These are phyloP conservation scores for Paraurostyla sp. DNA, from an alignment of 73 alveolate genomes.

Conservation along the genomic window DNA sequence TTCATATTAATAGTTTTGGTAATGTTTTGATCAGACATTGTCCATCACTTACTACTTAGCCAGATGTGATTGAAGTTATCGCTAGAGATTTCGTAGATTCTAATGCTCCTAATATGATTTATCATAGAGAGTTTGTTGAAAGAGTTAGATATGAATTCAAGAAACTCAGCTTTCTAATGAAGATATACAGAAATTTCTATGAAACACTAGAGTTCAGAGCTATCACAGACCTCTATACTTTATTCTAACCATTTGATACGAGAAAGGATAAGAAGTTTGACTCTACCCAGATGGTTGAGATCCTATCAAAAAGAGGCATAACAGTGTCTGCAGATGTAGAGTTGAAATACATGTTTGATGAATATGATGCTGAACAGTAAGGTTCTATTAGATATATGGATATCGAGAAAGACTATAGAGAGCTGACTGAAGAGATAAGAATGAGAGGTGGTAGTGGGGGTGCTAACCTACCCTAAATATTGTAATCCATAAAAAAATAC, in stretches of 20 bases:
- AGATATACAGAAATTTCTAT: slow-evolving; percentile 14
- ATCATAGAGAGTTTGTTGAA: neutral
- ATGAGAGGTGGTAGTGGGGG: neutral
- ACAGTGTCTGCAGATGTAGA: neutral
- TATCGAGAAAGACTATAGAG: slow-evolving; percentile 37
- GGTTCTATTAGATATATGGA: slow-evolving; percentile 6
- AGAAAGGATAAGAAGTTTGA: neutral
- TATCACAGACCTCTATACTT: neutral
- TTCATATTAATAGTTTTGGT: neutral
- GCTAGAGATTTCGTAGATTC: slow-evolving; percentile 29
- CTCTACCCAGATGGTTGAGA: neutral
- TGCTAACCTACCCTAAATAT: neutral
- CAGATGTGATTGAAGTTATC: neutral
- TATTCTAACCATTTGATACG: neutral
- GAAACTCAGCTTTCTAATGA: neutral
- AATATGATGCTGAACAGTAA: slow-evolving; percentile 33
- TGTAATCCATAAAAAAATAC: slow-evolving; percentile 6
- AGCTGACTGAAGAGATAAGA: slow-evolving; percentile 10
- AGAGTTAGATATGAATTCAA: slow-evolving; percentile 6
- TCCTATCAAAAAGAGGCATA: neutral
- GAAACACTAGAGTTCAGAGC: slow-evolving; percentile 38
- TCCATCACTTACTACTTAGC: neutral
- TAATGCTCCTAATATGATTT: neutral
- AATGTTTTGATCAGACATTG: slow-evolving; percentile 10
- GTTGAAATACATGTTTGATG: neutral